Evolutionary conservation across 768 basidiomycete genomes (phyloP).

Genomic region (Xanthoconium stramineum): DNA sequence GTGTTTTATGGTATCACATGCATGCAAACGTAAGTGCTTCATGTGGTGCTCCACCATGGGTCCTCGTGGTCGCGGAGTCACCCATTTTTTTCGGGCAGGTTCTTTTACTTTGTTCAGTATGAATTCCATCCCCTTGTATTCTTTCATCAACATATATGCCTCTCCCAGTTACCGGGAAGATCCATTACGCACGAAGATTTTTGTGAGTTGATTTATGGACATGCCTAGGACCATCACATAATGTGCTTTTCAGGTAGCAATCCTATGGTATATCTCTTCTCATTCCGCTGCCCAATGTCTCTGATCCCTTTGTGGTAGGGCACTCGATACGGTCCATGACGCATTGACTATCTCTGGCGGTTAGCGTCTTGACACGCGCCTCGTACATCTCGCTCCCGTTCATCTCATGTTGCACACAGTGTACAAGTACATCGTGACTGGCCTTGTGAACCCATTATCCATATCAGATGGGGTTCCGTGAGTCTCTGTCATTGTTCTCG

Average conservation of each 20-base stretch:
- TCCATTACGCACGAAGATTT: neutral
- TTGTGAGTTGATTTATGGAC: constrained; percentile 1
- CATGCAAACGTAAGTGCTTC: constrained; percentile 8
- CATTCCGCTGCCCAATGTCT: accelerated
- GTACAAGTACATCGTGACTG: constrained; percentile 1
- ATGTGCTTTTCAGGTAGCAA: neutral
- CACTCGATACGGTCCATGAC: constrained; percentile 9
- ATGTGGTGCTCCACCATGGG: too few relatives aligned
- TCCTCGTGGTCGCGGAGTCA: too few relatives aligned
- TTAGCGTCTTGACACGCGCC: neutral
- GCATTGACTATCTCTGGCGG: constrained; percentile 2
- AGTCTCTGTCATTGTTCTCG: constrained; percentile 2
- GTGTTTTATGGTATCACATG: constrained; percentile 4
- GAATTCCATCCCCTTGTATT: neutral
- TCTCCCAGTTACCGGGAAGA: neutral
- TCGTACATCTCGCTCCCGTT: neutral
- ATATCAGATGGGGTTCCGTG: neutral
- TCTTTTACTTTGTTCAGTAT: constrained; percentile 8
- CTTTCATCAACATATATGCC: neutral
- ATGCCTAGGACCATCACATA: neutral
- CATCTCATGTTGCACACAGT: neutral
- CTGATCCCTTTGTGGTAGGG: neutral
- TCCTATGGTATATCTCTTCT: neutral
- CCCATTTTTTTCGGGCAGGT: neutral
- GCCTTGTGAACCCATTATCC: neutral